Evolutionary conservation across 2,329 filamentous ascomycete species (phyloP).

Genomic region (Calonectria leucothoes): DNA sequence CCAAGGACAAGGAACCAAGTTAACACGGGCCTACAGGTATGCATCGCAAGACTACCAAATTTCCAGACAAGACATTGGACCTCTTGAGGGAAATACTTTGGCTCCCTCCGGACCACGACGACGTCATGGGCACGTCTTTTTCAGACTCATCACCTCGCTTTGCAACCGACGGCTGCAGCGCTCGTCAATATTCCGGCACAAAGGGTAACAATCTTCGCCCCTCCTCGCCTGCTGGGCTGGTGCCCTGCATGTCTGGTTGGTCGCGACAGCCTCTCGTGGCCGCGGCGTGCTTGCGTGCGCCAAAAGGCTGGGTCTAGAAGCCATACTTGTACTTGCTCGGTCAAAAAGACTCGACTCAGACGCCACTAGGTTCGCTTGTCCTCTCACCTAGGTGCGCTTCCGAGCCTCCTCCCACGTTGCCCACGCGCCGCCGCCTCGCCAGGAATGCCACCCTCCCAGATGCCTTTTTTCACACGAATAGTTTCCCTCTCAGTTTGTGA

Average conservation of each 20-base stretch:
- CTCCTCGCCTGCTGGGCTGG: background rate
- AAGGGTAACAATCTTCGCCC: constrained; percentile 10
- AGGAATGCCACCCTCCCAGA: background rate
- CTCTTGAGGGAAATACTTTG: background rate
- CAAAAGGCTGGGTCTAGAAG: background rate
- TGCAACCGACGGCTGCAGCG: background rate
- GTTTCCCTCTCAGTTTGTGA: background rate
- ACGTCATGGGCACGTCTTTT: constrained; percentile 9
- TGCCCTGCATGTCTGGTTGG: constrained; percentile 10
- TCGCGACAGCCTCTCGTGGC: background rate
- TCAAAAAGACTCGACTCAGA: constrained; percentile 7
- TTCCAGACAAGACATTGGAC: background rate
- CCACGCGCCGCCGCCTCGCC: background rate
- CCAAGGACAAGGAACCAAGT: background rate
- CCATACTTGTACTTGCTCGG: constrained; percentile 4
- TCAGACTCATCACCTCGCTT: constrained; percentile 12
- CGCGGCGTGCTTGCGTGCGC: background rate
- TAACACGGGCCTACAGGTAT: background rate
- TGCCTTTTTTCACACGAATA: constrained; percentile 5
- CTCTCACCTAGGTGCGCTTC: constrained; percentile 8
- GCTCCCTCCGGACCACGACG: background rate
- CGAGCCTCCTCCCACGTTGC: constrained; percentile 14
- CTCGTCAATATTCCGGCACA: background rate
- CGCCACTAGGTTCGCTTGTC: background rate
- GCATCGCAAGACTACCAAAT: background rate